Evolutionary conservation across 2,329 filamentous ascomycete genomes (phyloP).

Genomic region (Trichoderma harzianum): DNA sequence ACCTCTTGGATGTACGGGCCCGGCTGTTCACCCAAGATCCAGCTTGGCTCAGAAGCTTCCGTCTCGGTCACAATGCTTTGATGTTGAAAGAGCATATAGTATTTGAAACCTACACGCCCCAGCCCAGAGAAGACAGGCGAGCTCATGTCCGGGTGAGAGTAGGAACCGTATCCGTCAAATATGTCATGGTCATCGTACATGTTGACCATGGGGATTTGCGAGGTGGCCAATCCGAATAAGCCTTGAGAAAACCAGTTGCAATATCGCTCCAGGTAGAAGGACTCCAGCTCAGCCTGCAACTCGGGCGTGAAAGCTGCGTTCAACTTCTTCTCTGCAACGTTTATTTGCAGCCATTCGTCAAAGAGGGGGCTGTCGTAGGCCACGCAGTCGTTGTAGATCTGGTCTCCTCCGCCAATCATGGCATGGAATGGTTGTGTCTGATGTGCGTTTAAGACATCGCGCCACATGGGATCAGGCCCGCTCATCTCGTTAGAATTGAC

Average conservation of each 20-base stretch:
- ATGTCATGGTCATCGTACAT: constrained; percentile 96
- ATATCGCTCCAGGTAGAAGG: constrained; percentile 85
- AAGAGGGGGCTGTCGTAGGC: constrained; percentile 74
- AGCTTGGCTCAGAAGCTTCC: constrained; percentile 81
- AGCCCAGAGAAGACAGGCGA: constrained; percentile 86
- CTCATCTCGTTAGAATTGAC: constrained; percentile 77
- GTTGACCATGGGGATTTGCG: constrained; percentile 97
- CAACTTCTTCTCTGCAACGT: constrained; percentile 76
- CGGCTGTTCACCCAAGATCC: constrained; percentile 74
- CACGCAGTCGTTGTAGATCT: constrained; percentile 90
- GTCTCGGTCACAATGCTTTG: constrained; percentile 82
- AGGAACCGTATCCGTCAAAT: constrained; percentile 89
- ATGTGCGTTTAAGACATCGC: constrained; percentile 89
- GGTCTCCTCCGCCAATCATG: constrained; percentile 96
- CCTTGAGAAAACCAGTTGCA: constrained; percentile 96
- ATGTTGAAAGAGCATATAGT: constrained; percentile 98
- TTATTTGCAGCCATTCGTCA: constrained; percentile 78
- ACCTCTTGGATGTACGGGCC: constrained; percentile 88
- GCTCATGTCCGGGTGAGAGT: constrained; percentile 86
- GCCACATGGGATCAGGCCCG: constrained; percentile 94
- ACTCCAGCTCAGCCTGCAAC: constrained; percentile 85
- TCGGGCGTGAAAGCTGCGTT: constrained; percentile 71
- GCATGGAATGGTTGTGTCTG: constrained; percentile 92
- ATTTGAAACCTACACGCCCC: constrained; percentile 92
- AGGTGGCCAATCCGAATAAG: constrained; percentile 85